Evolutionary conservation across 306 rosid species (phyloP), one percentile per base, ranked within the genome.

Genomic region (Malus fusca): DNA sequence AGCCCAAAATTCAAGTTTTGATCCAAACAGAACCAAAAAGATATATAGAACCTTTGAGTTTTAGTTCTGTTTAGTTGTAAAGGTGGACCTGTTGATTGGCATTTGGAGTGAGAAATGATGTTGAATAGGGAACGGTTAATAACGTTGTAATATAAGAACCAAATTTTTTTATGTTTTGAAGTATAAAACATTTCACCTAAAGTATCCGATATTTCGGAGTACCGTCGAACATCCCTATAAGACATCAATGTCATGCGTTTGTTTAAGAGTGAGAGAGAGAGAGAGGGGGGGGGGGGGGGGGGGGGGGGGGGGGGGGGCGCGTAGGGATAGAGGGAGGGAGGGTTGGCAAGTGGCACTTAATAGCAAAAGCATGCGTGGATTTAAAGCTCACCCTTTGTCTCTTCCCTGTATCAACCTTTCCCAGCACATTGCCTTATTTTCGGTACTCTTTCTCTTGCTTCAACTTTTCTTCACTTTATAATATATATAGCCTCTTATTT

Each of bases 281-380:
- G 66, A 1, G 25, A 26, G 21, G 30, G 8, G 2, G 28, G 2
- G 28, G 2, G 26, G 26, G 26, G 28, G 0, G 28, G 2, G 28
- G 2, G 28, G 2, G 28, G 2, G n/a, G 51, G 65, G 21, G 23
- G 66, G 72, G 55, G 64, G 58, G 52, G 28, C 70, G 15, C 55
- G 2, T 8, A 8, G 60, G 60, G 12, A 21, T 19, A 19, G 23
- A 21, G 25, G 4, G 4, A 55, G 25, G 55, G 62, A 19, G 63
- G 68, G 67, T 61, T 46, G 75, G 78, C 85, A 74, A 75, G 83
- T 68, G 82, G 77, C 43, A 37, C 80, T 80, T 51, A 21, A 87
- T 75, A 73, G 74, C 65, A 84, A 80, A 78, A 79, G 85, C 68
- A 91, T 77, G 97, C 90, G 91, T 89, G 90, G 81, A 72, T 64